Conservation (phyloP, 148 eudicot species). For the Amaranthus cruentus region DNA sequence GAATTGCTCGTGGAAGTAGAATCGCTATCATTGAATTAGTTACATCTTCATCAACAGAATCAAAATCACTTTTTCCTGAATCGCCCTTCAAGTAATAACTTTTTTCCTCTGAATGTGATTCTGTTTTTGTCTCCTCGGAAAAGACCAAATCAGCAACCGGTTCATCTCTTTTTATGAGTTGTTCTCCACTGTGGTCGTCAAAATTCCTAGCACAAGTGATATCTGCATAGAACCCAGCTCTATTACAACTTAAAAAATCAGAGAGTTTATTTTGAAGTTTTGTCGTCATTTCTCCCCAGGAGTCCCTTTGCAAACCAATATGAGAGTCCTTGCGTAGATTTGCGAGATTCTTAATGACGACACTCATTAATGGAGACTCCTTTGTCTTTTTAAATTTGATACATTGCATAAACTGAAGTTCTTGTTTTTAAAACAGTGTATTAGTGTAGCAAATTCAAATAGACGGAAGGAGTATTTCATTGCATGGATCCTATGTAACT, state of each 20-base stretch:
- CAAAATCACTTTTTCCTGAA: conserved; percentile 54
- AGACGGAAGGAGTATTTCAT: neutral
- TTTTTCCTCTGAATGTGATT: conserved; percentile 45
- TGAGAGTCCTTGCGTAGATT: neutral
- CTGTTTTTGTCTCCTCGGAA: conserved; percentile 28
- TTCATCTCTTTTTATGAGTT: conserved; percentile 24
- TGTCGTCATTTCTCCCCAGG: neutral
- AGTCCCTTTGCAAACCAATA: conserved; percentile 2
- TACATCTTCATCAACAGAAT: conserved; percentile 67
- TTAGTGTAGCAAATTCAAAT: too few relatives aligned
- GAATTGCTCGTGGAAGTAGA: conserved; percentile 84
- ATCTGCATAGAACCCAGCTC: conserved; percentile 30
- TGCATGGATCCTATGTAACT: neutral
- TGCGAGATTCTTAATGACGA: neutral
- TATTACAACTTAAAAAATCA: conserved; percentile 2
- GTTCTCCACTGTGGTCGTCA: conserved; percentile 21
- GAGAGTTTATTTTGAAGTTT: neutral
- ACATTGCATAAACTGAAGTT: too few relatives aligned
- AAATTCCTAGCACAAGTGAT: conserved; percentile 21
- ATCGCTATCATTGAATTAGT: conserved; percentile 70
- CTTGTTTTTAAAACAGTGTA: too few relatives aligned
- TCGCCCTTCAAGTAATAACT: conserved; percentile 27
- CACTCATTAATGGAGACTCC: neutral
- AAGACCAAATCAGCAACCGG: conserved; percentile 22
- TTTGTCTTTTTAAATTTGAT: too few relatives aligned